Conservation (phyloP, 768 basidiomycete species). For the Mycena metata region DNA sequence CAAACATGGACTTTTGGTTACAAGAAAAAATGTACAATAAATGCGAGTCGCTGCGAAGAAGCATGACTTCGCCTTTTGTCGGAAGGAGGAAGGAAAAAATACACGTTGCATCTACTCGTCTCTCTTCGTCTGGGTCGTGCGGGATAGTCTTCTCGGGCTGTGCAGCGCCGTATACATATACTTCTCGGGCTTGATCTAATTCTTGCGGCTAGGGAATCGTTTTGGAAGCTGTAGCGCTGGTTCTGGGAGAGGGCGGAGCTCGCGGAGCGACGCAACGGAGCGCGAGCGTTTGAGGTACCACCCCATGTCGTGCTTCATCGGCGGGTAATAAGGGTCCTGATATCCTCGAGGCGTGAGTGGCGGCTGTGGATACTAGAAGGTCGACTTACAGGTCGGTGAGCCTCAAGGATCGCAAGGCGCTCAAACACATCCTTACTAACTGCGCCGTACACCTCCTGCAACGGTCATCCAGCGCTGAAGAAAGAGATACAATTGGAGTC, state of each 20-base stretch:
- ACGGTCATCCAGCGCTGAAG: background rate
- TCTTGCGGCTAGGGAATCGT: slow-evolving; percentile 7
- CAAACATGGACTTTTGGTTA: slow-evolving; percentile 9
- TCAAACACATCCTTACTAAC: slow-evolving; percentile 48
- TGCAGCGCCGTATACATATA: background rate
- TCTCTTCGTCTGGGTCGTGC: background rate
- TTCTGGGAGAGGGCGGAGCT: slow-evolving; percentile 49
- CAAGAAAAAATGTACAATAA: slow-evolving; percentile 7
- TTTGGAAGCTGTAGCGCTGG: background rate
- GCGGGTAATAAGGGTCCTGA: slow-evolving; percentile 56
- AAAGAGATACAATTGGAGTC: background rate
- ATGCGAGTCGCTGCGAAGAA: slow-evolving; percentile 2
- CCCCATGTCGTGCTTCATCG: slow-evolving; percentile 50
- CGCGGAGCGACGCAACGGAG: slow-evolving; percentile 52
- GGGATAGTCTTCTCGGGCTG: background rate
- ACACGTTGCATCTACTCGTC: background rate
- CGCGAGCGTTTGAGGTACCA: slow-evolving; percentile 59
- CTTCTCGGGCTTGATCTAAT: background rate
- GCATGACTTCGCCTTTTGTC: slow-evolving; percentile 13
- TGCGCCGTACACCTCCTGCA: slow-evolving; percentile 50
- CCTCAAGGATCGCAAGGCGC: slow-evolving; percentile 43
- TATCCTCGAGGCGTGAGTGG: background rate
- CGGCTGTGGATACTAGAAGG: background rate
- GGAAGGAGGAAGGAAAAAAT: background rate
- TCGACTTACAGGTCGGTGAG: slow-evolving; percentile 48